A percentile compares a stretch with the other conserved stretches of the same genome.
Conservation (phyloP, 345 rosid species). For the Dovyalis caffra region DNA sequence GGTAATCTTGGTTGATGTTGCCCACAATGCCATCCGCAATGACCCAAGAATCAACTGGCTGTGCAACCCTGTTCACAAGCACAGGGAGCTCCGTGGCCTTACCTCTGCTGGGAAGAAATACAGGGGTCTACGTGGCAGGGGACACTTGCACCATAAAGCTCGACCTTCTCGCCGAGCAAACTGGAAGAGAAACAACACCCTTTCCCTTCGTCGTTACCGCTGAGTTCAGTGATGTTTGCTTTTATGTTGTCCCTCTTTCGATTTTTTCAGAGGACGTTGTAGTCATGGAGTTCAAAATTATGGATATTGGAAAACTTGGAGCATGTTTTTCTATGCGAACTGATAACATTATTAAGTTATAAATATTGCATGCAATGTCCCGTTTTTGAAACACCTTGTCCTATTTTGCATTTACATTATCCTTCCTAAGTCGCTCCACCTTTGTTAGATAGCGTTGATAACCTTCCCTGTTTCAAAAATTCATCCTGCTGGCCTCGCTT, state of each 20-base stretch:
- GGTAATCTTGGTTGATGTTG: slow-evolving; percentile 80
- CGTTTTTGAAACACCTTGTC: too few species aligned
- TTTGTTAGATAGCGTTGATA: too few species aligned
- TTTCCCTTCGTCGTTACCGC: slow-evolving; percentile 87
- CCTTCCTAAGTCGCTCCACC: too few species aligned
- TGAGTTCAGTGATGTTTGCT: slow-evolving; percentile 31
- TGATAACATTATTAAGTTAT: too few species aligned
- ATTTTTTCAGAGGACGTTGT: not conserved
- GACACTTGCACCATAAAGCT: slow-evolving; percentile 82
- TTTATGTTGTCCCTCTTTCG: not conserved
- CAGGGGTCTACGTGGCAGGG: slow-evolving; percentile 92
- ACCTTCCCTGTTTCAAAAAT: too few species aligned
- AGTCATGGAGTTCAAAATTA: slow-evolving; percentile 3
- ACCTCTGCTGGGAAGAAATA: slow-evolving; percentile 95
- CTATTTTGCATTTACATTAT: too few species aligned
- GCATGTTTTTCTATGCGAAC: not conserved
- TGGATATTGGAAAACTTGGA: slow-evolving; percentile 2
- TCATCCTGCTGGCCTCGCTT: too few species aligned
- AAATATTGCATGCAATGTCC: too few species aligned
- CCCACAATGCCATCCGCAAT: slow-evolving; percentile 76
- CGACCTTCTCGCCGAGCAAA: slow-evolving; percentile 95
- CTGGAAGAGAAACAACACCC: slow-evolving; percentile 94
- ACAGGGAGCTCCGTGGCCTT: slow-evolving; percentile 93
- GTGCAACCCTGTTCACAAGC: slow-evolving; percentile 95
- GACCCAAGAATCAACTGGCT: slow-evolving; percentile 97